A percentile compares a stretch with the other conserved stretches of the same genome.
Conservation (phyloP, 2,329 filamentous ascomycete species). For the Trichophyton rubrum region DNA sequence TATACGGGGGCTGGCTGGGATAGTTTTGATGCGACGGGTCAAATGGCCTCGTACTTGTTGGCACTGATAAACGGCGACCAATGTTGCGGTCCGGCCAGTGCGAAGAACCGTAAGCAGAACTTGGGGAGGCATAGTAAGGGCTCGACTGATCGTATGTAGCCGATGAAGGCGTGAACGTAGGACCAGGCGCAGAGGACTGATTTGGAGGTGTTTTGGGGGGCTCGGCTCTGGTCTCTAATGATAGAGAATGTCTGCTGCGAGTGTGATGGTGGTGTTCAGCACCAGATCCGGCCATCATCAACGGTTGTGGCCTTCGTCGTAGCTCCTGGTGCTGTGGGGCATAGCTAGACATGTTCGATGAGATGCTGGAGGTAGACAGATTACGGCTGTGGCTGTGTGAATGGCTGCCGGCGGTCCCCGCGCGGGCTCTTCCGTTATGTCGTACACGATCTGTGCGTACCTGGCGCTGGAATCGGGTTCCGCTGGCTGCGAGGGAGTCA, state of each 20-base stretch:
- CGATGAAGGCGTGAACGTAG: slow-evolving; percentile 63
- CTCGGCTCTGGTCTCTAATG: slow-evolving; percentile 51
- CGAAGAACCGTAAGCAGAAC: slow-evolving; percentile 45
- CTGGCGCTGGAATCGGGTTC: slow-evolving; percentile 83
- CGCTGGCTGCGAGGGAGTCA: slow-evolving; percentile 84
- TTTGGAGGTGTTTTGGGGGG: slow-evolving; percentile 53
- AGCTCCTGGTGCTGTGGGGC: slow-evolving; percentile 50
- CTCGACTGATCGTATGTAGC: slow-evolving; percentile 59
- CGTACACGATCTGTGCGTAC: slow-evolving; percentile 77
- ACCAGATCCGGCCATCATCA: slow-evolving; percentile 68
- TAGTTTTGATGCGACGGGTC: slow-evolving; percentile 46
- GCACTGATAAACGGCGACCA: slow-evolving; percentile 63
- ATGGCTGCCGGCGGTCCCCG: slow-evolving; percentile 64
- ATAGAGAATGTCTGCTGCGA: slow-evolving; percentile 46
- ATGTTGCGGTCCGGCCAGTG: slow-evolving; percentile 53
- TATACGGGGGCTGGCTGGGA: neutral
- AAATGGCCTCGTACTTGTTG: slow-evolving; percentile 63
- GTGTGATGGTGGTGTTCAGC: slow-evolving; percentile 3
- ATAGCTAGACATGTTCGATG: slow-evolving; percentile 58
- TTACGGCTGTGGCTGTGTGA: slow-evolving; percentile 67
- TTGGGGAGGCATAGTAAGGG: slow-evolving; percentile 68
- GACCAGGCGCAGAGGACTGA: slow-evolving; percentile 49
- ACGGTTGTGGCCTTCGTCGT: slow-evolving; percentile 62
- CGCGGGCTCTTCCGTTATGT: slow-evolving; percentile 59
- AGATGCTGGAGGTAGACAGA: slow-evolving; percentile 76